phyloP scores from a whole-genome alignment of 2,329 filamentous ascomycete genomes.

The Diaporthe sp. region DNA sequence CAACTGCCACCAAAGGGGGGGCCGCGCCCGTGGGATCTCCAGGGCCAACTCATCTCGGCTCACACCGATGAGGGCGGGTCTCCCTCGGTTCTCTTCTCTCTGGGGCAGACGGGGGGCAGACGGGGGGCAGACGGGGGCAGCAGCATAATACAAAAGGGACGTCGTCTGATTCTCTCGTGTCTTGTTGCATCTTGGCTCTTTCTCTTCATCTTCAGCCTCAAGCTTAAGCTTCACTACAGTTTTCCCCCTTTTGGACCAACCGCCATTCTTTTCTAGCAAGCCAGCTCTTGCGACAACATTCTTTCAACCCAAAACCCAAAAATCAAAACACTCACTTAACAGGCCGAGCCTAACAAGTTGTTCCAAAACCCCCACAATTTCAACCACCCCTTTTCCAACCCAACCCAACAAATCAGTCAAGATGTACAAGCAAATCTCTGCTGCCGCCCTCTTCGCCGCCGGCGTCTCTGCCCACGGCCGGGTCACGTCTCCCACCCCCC shows the following conservation, averaged over 20 bases:
- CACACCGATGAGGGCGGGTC: constrained; percentile 31
- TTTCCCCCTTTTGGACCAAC: constrained; percentile 39
- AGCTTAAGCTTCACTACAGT: constrained; percentile 38
- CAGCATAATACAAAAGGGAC: constrained; percentile 35
- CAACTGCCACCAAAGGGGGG: not conserved
- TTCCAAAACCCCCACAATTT: constrained; percentile 7
- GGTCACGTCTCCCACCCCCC: constrained; percentile 61
- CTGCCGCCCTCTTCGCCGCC: constrained; percentile 53
- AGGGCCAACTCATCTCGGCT: constrained; percentile 40
- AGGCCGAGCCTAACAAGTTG: constrained; percentile 40
- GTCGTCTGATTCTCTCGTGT: not conserved
- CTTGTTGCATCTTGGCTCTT: not conserved
- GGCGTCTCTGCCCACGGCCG: constrained; percentile 67
- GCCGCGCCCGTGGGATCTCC: constrained; percentile 3
- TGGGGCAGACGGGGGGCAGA: not conserved
- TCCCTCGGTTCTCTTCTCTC: not conserved
- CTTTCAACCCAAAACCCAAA: constrained; percentile 16
- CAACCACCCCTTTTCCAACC: not conserved
- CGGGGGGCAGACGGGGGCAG: not conserved
- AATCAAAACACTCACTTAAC: constrained; percentile 36
- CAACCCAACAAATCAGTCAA: constrained; percentile 30
- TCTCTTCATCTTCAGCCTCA: constrained; percentile 38
- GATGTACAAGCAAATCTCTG: constrained; percentile 43
- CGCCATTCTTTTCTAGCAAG: constrained; percentile 43
- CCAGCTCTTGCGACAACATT: constrained; percentile 40